phyloP scores from a whole-genome alignment of 257 asterid genomes.

The Solanum gracilifrons region DNA sequence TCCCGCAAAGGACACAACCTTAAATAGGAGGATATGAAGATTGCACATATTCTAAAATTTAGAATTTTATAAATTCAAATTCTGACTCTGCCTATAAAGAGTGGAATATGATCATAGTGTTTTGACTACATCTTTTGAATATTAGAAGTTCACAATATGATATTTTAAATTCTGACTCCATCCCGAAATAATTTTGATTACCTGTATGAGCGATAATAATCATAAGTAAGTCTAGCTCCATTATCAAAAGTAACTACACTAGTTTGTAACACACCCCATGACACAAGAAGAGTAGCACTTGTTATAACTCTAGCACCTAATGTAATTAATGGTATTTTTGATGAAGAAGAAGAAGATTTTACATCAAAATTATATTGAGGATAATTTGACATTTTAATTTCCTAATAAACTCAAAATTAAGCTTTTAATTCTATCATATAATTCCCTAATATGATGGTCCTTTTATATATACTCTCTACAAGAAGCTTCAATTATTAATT shows the following conservation, averaged over 20 bases:
- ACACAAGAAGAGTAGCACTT: background rate
- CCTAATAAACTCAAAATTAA: background rate
- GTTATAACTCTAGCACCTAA: background rate
- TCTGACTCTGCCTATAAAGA: accelerated
- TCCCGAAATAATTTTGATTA: background rate
- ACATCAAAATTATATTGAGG: background rate
- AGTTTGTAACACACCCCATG: background rate
- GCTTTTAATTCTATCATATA: background rate
- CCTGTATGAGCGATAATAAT: background rate
- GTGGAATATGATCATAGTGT: background rate
- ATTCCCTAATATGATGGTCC: background rate
- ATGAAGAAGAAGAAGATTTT: background rate
- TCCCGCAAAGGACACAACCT: accelerated
- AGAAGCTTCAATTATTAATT: background rate
- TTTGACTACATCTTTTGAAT: background rate
- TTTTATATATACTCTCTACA: background rate
- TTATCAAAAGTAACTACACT: background rate
- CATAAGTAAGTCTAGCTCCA: background rate
- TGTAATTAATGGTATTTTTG: background rate
- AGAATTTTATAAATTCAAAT: background rate
- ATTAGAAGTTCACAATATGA: background rate
- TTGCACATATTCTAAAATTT: accelerated
- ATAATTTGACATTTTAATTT: background rate
- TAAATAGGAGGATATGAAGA: background rate
- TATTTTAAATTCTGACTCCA: background rate